Percentiles rank a stretch among this genome's conserved stretches.
phyloP scores from a whole-genome alignment of 2,329 filamentous ascomycete species.

The Arthroderma sp. region DNA sequence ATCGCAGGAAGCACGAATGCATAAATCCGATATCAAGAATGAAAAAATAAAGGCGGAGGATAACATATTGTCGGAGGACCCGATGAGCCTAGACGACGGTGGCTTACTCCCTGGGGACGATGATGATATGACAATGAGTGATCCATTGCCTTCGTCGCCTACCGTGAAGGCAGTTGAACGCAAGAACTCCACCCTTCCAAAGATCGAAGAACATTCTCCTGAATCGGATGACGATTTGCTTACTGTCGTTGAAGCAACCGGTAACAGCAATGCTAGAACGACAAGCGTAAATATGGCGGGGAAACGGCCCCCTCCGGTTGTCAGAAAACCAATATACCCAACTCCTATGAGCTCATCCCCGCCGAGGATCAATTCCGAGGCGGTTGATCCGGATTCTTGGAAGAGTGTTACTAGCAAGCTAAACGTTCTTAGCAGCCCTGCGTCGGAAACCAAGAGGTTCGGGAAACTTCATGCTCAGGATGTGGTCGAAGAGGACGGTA shows the following conservation, averaged over 20 bases:
- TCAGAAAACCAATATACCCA: conserved; percentile 55
- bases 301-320: conserved; percentile 62
- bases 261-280: conserved; percentile 46
- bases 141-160: conserved; percentile 76
- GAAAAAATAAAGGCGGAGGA: conserved; percentile 33
- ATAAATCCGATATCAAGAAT: conserved; percentile 6
- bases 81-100: conserved; percentile 16
- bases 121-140: conserved; percentile 72
- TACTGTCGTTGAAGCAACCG: conserved; percentile 68
- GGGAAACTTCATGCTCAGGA: conserved; percentile 75
- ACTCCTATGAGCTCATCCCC: conserved; percentile 68
- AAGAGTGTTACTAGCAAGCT: conserved; percentile 74
- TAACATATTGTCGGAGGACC: conserved; percentile 20
- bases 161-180: conserved; percentile 64
- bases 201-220: conserved; percentile 10
- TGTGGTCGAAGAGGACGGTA: conserved; percentile 87
- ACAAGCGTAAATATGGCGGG: conserved; percentile 75
- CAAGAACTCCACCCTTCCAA: conserved; percentile 43
- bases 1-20: conserved; percentile 31
- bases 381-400: conserved; percentile 73
- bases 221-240: conserved; percentile 64
- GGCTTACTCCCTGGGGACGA: conserved; percentile 44
- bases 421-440: conserved; percentile 67
- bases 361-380: conserved; percentile 42
- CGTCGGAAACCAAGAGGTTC: conserved; percentile 45